Conservation (phyloP, 2,329 filamentous ascomycete species). For the Fusarium anguioides region DNA sequence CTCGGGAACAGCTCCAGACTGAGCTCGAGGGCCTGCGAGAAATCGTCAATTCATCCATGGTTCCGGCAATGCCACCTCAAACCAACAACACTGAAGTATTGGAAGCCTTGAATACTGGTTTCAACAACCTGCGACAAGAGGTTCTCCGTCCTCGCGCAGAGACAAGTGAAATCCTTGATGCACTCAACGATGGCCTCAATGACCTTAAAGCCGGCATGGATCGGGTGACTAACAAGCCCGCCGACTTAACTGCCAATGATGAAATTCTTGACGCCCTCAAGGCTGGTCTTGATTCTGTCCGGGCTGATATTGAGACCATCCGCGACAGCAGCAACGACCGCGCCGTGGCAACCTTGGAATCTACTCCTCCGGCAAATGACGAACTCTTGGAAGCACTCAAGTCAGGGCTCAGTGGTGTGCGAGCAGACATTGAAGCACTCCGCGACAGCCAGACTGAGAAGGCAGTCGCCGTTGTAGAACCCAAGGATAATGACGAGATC, state of each 20-base stretch:
- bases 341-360: constrained; percentile 57
- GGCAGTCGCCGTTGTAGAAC: constrained; percentile 51
- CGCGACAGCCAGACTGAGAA: constrained; percentile 64
- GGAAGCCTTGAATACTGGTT: constrained; percentile 74
- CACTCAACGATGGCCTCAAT: constrained; percentile 87
- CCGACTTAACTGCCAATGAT: constrained; percentile 85
- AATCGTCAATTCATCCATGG: constrained; percentile 75
- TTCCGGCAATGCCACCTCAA: constrained; percentile 62
- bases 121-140: constrained; percentile 80
- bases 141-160: constrained; percentile 75
- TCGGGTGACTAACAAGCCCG: constrained; percentile 78
- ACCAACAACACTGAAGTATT: constrained; percentile 73
- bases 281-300: constrained; percentile 79
- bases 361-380: constrained; percentile 73
- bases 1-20: constrained; percentile 75
- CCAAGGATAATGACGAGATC: constrained; percentile 81
- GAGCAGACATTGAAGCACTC: constrained; percentile 81
- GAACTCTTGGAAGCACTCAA: constrained; percentile 90
- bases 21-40: constrained; percentile 87
- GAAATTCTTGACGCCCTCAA: constrained; percentile 91
- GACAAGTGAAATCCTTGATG: constrained; percentile 88
- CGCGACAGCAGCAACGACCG: constrained; percentile 66
- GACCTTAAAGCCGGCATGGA: constrained; percentile 83
- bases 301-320: constrained; percentile 80
- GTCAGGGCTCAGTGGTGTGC: constrained; percentile 79